Evolutionary conservation across 441 rosid species (phyloP), one percentile per base, ranked within the genome.

Genomic region (Populus hybrid): DNA sequence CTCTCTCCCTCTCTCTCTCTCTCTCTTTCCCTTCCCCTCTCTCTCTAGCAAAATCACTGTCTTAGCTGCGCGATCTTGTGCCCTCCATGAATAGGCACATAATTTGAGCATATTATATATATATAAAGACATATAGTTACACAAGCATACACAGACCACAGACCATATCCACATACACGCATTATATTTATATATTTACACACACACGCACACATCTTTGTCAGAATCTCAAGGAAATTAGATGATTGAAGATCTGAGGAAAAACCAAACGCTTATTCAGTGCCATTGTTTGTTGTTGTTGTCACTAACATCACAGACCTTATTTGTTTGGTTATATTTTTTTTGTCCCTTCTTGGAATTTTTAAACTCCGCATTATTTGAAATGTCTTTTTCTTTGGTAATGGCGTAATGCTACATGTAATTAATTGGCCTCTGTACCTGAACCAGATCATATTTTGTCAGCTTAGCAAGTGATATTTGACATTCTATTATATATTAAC

Each of bases 371-470:
- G 2, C 36, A 71, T 78, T 53, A 35, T 77, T 72, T 24, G 59
- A 80, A 40, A 64, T 80, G 73, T 75, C 82, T 57, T 72, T 85
- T 80, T 78, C 81, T 69, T 23, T 77, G 65, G n/a, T 57, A 74
- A 28, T 28, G 30, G 30, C 30, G 30, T 28, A 28, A 79, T 81
- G 77, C 71, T 8, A 30, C 26, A 16, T 72, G 40, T 69, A 67
- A 36, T 73, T 73, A 59, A 78, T 73, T 71, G 74, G 81, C 76
- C 76, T 30, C 75, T 80, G 66, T 77, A 73, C 66, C 82, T 67
- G 74, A 75, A 81, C 40, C 72, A 75, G 76, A 83, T 83, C 73
- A 65, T 73, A 36, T 80, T 80, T 85, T 85, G 82, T 75, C 82
- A 69, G 46, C 80, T 78, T 66, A 42, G 32, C 61, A 78, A 77